phyloP scores from a whole-genome alignment of 306 rosid genomes.

The Rubus idaeus region DNA sequence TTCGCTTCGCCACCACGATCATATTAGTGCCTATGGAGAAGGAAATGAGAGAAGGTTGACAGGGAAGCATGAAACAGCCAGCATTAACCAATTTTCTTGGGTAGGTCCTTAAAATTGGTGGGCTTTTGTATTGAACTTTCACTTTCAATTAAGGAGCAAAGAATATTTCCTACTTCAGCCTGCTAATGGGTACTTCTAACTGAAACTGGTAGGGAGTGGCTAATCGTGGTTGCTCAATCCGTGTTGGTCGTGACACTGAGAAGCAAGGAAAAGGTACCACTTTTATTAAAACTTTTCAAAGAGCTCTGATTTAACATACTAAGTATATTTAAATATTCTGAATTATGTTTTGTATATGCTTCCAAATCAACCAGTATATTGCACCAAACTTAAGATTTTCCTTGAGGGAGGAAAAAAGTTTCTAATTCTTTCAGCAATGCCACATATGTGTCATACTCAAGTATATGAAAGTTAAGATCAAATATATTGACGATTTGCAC shows the following conservation, averaged over 20 bases:
- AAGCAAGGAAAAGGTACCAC: conserved; percentile 78
- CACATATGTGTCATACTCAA: background rate
- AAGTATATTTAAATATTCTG: background rate
- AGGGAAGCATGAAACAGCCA: conserved; percentile 97
- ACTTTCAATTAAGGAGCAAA: background rate
- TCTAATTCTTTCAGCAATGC: background rate
- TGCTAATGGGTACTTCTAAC: conserved; percentile 22
- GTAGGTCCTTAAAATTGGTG: conserved; percentile 41
- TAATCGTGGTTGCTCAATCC: conserved; percentile 96
- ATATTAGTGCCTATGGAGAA: conserved; percentile 95
- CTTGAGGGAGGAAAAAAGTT: background rate
- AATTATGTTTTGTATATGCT: background rate
- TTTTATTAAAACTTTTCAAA: conserved; percentile 5
- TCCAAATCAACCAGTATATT: background rate
- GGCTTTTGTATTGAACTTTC: conserved; percentile 15
- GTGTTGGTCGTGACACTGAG: conserved; percentile 97
- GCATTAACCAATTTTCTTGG: conserved; percentile 87
- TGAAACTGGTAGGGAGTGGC: conserved; percentile 85
- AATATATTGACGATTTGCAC: background rate
- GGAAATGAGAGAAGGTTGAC: conserved; percentile 98
- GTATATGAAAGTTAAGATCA: background rate
- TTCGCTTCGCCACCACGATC: conserved; percentile 85
- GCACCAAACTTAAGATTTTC: background rate
- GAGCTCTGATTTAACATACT: background rate
- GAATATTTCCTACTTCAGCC: background rate